These are phyloP conservation scores for Magnusiomyces sp. DNA, from an alignment of 1,139 yeast genomes.

Conservation along the genomic window DNA sequence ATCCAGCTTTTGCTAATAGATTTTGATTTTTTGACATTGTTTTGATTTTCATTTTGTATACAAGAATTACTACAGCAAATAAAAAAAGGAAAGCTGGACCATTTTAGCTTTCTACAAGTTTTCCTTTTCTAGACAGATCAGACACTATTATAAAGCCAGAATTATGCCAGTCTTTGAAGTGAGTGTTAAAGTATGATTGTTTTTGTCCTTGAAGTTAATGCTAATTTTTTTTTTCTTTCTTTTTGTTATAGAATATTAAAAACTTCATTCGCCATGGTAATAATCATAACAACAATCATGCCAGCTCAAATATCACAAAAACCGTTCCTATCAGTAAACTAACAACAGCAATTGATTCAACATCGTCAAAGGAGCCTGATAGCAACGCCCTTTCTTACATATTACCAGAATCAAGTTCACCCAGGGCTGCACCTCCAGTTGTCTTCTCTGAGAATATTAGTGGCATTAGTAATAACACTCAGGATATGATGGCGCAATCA, in stretches of 20 bases:
- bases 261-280: conserved; percentile 3
- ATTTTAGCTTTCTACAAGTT: too few species aligned
- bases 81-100: too few species aligned
- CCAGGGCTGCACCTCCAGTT: conserved; percentile 2
- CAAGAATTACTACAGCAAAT: too few species aligned
- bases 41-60: too few species aligned
- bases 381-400: background rate
- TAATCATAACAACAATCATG: background rate
- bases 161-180: too few species aligned
- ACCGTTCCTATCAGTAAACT: background rate
- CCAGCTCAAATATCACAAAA: background rate
- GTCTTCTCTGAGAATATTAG: background rate
- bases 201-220: too few species aligned
- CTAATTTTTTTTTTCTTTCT: background rate
- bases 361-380: background rate
- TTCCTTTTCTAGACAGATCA: too few species aligned
- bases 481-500: too few species aligned
- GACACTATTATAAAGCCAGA: too few species aligned
- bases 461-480: background rate
- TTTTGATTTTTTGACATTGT: too few species aligned
- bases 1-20: too few species aligned
- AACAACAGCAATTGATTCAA: background rate
- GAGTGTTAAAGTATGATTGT: too few species aligned
- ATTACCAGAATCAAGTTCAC: background rate
- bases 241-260: background rate